Percentiles rank a stretch among this genome's conserved stretches.
Evolutionary conservation across 2,329 filamentous ascomycete species (phyloP).

Genomic region (Microdochium bolleyi): DNA sequence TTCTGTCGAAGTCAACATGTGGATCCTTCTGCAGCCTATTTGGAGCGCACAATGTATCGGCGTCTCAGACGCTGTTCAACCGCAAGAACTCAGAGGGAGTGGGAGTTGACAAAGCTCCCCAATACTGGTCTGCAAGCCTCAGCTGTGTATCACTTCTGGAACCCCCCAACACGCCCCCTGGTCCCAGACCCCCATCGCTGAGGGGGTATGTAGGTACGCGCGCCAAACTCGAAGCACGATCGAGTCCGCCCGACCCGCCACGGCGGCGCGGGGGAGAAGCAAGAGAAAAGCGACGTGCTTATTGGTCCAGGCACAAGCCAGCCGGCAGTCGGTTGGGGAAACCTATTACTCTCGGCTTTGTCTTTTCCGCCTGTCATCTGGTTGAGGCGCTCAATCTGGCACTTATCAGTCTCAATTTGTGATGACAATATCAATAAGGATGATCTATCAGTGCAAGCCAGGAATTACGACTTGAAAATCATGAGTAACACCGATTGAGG

Average conservation of each 20-base stretch:
- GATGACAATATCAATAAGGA: not conserved
- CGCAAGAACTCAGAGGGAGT: not conserved
- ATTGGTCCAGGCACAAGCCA: not conserved
- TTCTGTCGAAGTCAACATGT: no score
- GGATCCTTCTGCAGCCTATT: no score
- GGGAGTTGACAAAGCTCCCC: not conserved
- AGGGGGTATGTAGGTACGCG: not conserved
- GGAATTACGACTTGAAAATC: no score
- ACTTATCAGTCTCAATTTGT: not conserved
- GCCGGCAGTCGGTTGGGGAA: not conserved
- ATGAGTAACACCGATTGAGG: no score
- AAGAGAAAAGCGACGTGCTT: not conserved
- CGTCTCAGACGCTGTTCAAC: no score
- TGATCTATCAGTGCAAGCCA: not conserved
- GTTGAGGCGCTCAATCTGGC: not conserved
- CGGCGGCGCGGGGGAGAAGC: not conserved
- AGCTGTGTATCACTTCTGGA: not conserved
- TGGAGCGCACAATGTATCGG: no score
- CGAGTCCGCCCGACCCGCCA: not conserved
- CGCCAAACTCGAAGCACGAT: not conserved
- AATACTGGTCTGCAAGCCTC: not conserved
- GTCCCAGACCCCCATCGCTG: not conserved
- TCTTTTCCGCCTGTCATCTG: not conserved
- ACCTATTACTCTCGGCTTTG: not conserved
- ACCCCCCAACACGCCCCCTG: not conserved